Evolutionary conservation across 345 rosid genomes (phyloP).

Genomic region (Laguncularia racemosa): DNA sequence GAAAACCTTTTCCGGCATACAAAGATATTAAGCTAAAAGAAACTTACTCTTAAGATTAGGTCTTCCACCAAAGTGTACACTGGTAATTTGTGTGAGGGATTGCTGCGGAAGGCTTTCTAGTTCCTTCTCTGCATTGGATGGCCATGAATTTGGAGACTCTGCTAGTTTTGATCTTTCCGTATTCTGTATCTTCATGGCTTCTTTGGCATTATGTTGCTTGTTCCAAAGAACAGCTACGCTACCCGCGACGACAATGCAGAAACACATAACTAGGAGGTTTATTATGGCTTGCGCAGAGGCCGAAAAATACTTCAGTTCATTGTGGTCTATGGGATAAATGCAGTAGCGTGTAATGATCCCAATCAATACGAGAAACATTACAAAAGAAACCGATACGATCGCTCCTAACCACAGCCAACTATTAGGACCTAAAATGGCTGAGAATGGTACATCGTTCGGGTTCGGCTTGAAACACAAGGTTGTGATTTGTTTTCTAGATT

Average conservation of each 20-base stretch:
- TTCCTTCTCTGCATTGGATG: constrained; percentile 28
- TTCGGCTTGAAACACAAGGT: constrained; percentile 56
- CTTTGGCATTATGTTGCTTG: constrained; percentile 33
- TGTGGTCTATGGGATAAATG: constrained; percentile 48
- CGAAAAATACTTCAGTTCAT: constrained; percentile 21
- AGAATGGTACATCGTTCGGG: constrained; percentile 40
- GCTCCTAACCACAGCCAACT: constrained; percentile 72
- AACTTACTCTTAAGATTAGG: constrained; percentile 68
- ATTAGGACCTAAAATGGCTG: constrained; percentile 57
- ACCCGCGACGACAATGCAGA: constrained; percentile 36
- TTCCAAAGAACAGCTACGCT: constrained; percentile 50
- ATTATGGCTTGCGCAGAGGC: constrained; percentile 18
- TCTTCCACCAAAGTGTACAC: constrained; percentile 46
- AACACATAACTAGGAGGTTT: constrained; percentile 33
- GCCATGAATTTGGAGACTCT: constrained; percentile 13
- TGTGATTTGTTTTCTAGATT: constrained; percentile 15
- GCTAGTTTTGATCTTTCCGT: constrained; percentile 14
- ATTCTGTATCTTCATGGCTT: constrained; percentile 29
- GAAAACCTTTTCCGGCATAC: no score
- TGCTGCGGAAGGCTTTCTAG: constrained; percentile 53
- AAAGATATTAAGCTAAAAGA: no score
- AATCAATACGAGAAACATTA: constrained; percentile 42
- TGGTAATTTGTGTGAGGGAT: constrained; percentile 36
- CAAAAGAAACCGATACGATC: constrained; percentile 56
- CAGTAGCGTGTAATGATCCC: constrained; percentile 50